Evolutionary conservation across 2,329 filamentous ascomycete species (phyloP), one percentile per base, ranked within the genome.

Genomic region (Penicillium sclerotigenum): DNA sequence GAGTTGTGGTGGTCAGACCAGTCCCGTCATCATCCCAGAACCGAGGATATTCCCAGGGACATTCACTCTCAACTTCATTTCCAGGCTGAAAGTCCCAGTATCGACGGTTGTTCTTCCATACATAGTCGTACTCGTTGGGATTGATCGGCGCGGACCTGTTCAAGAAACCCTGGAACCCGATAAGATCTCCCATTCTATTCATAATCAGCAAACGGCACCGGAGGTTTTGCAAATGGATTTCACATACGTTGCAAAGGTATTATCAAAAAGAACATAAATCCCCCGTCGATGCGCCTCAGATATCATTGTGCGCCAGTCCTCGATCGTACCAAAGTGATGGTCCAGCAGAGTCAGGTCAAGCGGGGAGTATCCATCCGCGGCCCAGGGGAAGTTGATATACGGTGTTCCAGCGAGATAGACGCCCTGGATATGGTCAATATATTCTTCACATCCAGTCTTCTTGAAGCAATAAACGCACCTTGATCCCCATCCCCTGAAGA

Each of bases 231-330:
- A 16, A 5, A 24, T 7, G 16, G 14, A 26, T 3, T 2, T 14
- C 14, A 70, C 77, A 74, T 70, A 80, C 75, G 85, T 87, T 42
- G 82, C 80, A 66, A 87, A 81, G 4, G 85, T 87, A 65, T 87
- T 87, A 67, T 87, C 85, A 51, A 87, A 71, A 24, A 88, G 70
- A 45, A 87, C 83, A 70, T 86, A 87, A 84, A 88, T 87, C 49
- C 78, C 81, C 28, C 82, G 77, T 3, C 71, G 71, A 65, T 88
- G 85, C n/a, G 87, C 83, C 50, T 83, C 83, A 16, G 79, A 73
- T 54, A 87, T 81, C 2, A 80, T 71, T 71, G 65, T 88, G 85
- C 83, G 79, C 83, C 84, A 87, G 53, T 77, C 72, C 22, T 79
- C 69, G 53, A 88, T 81, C 49, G 77, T 80, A 31, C 84, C 85